Conservation (phyloP, 139 green algal species). For the Chlorella ohadii region DNA sequence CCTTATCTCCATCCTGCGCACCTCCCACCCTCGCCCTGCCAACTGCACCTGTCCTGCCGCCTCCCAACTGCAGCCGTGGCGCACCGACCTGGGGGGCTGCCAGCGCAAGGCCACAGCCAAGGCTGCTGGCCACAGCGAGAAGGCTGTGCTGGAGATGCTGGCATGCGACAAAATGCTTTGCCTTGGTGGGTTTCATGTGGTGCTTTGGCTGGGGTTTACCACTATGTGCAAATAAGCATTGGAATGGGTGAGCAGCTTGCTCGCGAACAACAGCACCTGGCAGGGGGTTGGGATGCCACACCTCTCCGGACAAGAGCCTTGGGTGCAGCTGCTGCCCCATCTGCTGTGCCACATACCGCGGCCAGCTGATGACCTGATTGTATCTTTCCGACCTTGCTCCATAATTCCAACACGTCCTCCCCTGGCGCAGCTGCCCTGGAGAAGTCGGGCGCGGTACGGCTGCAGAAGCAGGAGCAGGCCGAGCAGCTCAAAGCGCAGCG, state of each 20-base stretch:
- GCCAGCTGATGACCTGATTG: too few relatives aligned
- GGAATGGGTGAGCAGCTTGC: too few relatives aligned
- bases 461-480: not conserved
- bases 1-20: not conserved
- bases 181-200: not conserved
- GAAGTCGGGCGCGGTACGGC: not conserved
- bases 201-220: too few relatives aligned
- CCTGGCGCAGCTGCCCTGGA: not conserved
- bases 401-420: too few relatives aligned
- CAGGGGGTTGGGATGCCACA: too few relatives aligned
- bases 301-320: too few relatives aligned
- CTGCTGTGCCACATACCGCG: too few relatives aligned
- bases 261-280: too few relatives aligned
- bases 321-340: too few relatives aligned
- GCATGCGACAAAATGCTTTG: not conserved
- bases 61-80: slow-evolving; percentile 2
- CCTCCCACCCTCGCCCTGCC: not conserved
- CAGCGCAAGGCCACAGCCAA: not conserved
- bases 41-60: not conserved
- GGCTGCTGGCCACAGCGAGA: not conserved
- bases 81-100: slow-evolving; percentile 14
- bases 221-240: too few relatives aligned
- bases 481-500: too few relatives aligned
- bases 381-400: too few relatives aligned
- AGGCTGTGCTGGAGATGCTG: not conserved